These are phyloP conservation scores for Blastobotrys malaysiensis DNA, from an alignment of 1,139 yeast genomes.

Conservation along the genomic window DNA sequence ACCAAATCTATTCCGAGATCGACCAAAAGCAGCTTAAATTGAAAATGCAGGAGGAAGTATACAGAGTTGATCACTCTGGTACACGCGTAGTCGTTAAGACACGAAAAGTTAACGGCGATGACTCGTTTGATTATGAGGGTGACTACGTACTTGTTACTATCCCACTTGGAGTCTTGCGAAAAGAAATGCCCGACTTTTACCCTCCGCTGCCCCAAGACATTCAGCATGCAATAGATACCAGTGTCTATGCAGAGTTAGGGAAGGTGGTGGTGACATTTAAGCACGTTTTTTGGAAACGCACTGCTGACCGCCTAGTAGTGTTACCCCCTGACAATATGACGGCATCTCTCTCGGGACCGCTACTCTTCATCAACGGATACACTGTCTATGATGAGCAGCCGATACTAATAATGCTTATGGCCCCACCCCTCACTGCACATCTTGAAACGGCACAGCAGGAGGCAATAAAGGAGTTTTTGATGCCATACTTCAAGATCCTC, in stretches of 20 bases:
- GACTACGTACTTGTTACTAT: conserved; percentile 62
- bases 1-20: conserved; percentile 15
- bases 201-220: conserved; percentile 54
- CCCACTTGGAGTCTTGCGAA: conserved; percentile 60
- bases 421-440: conserved; percentile 59
- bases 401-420: conserved; percentile 56
- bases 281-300: conserved; percentile 56
- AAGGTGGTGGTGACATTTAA: conserved; percentile 73
- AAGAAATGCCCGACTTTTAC: conserved; percentile 23
- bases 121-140: conserved; percentile 43
- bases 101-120: conserved; percentile 35
- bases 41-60: conserved; percentile 42
- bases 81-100: conserved; percentile 18
- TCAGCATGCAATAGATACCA: conserved; percentile 40
- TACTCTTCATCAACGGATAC: conserved; percentile 42
- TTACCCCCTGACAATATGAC: conserved; percentile 24
- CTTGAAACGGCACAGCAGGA: conserved; percentile 39
- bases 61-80: conserved; percentile 33
- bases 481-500: conserved; percentile 38
- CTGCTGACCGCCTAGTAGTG: conserved; percentile 47
- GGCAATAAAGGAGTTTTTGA: conserved; percentile 40
- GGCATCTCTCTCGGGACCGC: conserved; percentile 42
- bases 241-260: conserved; percentile 70
- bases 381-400: conserved; percentile 37
- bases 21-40: conserved; percentile 27